Evolutionary conservation across 768 basidiomycete genomes (phyloP).

Genomic region (Psilocybe azurescens): DNA sequence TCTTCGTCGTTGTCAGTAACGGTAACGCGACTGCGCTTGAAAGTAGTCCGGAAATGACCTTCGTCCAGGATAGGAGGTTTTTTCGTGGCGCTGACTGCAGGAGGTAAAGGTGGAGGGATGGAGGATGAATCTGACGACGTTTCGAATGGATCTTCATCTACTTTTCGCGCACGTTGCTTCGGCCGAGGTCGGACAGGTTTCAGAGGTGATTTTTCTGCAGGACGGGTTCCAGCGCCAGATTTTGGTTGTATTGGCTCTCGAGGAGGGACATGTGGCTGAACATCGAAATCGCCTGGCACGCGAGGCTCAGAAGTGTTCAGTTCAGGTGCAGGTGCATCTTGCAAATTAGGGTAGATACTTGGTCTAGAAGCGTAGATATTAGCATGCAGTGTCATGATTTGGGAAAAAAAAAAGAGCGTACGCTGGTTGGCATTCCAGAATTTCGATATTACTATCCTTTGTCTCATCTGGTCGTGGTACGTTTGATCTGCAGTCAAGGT

Average conservation of each 20-base stretch:
- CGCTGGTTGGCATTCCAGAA: neutral
- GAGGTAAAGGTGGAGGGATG: neutral
- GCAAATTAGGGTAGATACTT: neutral
- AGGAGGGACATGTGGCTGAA: neutral
- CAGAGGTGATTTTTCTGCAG: neutral
- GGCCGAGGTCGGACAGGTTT: neutral
- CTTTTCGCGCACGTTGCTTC: conserved; percentile 11
- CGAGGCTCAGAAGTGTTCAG: neutral
- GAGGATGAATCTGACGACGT: conserved; percentile 13
- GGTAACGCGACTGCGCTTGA: conserved; percentile 19
- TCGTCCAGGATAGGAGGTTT: conserved; percentile 27
- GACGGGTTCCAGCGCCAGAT: neutral
- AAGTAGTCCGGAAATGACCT: conserved; percentile 35
- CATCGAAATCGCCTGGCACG: neutral
- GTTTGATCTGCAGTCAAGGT: neutral
- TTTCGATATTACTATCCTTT: neutral
- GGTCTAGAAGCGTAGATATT: neutral
- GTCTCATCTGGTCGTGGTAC: neutral
- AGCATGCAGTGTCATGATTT: neutral
- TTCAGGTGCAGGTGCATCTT: neutral
- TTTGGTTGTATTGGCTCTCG: conserved; percentile 14
- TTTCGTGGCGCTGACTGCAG: conserved; percentile 15
- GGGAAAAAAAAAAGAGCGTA: neutral
- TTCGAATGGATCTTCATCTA: conserved; percentile 20
- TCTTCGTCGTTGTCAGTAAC: conserved; percentile 23